Evolutionary conservation across 306 rosid genomes (phyloP), one percentile per base, ranked within the genome.

Genomic region (Dalbergia oliveri): DNA sequence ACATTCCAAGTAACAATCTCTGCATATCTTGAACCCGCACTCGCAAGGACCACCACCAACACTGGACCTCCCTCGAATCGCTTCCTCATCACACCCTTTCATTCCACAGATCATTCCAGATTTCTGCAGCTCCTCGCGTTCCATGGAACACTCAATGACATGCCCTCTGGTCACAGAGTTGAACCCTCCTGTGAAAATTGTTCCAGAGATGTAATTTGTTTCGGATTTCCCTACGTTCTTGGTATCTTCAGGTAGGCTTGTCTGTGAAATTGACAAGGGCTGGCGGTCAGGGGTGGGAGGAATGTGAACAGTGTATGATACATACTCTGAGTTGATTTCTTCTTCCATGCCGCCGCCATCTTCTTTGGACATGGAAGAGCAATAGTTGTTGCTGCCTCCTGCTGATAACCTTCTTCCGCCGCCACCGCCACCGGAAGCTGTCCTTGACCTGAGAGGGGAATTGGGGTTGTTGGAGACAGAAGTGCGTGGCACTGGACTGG

Each of bases 231-330:
- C 81, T 7, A 60, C n/a, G 49, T 60, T 84, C 11, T 60, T 72
- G 15, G 18, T n/a, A 1, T 87, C 91, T 54, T 83, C 97, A 0
- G 76, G 31, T 23, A 88, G 81, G 71, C 92, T 90, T 2, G 87
- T 86, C 66, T 87, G 90, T 5, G 96, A 90, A 37, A 79, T 57
- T 12, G 94, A 84, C 57, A 89, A 75, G 1, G 93, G 75, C 44
- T 72, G 89, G 12, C 92, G 97, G 35, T 93, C 97, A 0, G 97
- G 97, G 14, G 97, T 93, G 21, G 97, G 93, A 47, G 97, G 97
- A 26, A 93, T 93, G 35, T 91, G 97, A 70, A 93, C 97, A 9
- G 97, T 91, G 78, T 93, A 93, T 1, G 81, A n/a, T 4, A 91
- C 93, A 37, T 65, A 89, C 11, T 91, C 93, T 0, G 94, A 57